Evolutionary conservation across 148 eudicot species (phyloP).

Genomic region (Talinum fruticosum): DNA sequence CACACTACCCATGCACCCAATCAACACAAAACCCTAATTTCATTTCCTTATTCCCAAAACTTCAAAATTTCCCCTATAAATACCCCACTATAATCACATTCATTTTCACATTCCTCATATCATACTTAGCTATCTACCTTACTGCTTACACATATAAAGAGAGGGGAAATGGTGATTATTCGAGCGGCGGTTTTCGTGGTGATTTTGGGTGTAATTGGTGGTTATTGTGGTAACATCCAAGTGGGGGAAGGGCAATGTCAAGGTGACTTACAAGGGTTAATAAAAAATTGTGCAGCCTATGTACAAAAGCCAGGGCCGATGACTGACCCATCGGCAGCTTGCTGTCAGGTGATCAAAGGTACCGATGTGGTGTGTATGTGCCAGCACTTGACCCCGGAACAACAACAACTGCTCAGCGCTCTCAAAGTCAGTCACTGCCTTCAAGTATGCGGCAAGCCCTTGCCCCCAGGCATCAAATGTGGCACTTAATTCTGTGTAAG

Average conservation of each 20-base stretch:
- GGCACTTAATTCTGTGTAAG: constrained; percentile 18
- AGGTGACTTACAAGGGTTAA: constrained; percentile 41
- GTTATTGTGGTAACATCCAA: background rate
- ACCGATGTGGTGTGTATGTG: constrained; percentile 44
- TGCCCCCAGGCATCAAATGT: constrained; percentile 42
- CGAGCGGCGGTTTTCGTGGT: background rate
- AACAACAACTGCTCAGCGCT: constrained; percentile 43
- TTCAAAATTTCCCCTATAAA: constrained; percentile 1
- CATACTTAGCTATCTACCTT: too few relatives aligned
- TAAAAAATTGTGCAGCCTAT: constrained; percentile 32
- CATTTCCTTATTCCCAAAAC: background rate
- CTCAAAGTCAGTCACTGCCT: constrained; percentile 36
- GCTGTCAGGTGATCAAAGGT: constrained; percentile 38
- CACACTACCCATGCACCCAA: background rate
- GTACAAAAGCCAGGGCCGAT: constrained; percentile 41
- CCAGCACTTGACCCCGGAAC: constrained; percentile 29
- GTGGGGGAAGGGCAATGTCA: constrained; percentile 38
- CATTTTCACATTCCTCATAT: background rate
- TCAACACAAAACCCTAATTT: background rate
- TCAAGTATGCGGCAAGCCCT: constrained; percentile 36
- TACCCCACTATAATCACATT: background rate
- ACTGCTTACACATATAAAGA: background rate
- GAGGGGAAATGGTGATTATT: background rate
- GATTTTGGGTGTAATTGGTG: constrained; percentile 11
- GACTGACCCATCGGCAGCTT: constrained; percentile 29